phyloP scores from a whole-genome alignment of 371 early-diverging fungal genomes.

The Lichtheimia ramosa region DNA sequence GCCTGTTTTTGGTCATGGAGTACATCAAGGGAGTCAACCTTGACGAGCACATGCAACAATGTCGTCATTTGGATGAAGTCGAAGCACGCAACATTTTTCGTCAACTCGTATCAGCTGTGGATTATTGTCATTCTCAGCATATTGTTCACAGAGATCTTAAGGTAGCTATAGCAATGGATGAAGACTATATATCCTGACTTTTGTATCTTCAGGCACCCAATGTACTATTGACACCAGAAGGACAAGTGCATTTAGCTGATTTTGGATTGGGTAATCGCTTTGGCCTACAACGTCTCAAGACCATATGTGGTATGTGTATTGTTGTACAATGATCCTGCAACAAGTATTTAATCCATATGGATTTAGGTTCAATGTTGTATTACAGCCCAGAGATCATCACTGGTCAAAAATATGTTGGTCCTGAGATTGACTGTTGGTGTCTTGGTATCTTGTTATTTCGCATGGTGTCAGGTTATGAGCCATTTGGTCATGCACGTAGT shows the following conservation, averaged over 20 bases:
- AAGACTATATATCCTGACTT: background rate
- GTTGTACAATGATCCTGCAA: no score
- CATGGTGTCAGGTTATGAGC: slow-evolving; percentile 85
- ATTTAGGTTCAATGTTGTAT: slow-evolving; percentile 53
- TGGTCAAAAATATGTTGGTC: slow-evolving; percentile 58
- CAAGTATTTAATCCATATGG: background rate
- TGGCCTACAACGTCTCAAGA: slow-evolving; percentile 64
- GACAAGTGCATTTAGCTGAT: slow-evolving; percentile 68
- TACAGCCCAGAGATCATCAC: slow-evolving; percentile 69
- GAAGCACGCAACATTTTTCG: slow-evolving; percentile 67
- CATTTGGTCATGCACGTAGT: slow-evolving; percentile 69
- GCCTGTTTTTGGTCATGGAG: slow-evolving; percentile 74
- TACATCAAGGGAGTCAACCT: slow-evolving; percentile 59
- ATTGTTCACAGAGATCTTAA: slow-evolving; percentile 83
- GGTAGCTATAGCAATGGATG: slow-evolving; percentile 24
- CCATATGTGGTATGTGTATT: slow-evolving; percentile 66
- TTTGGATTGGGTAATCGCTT: slow-evolving; percentile 80
- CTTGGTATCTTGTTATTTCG: slow-evolving; percentile 89
- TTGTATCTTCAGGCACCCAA: slow-evolving; percentile 47
- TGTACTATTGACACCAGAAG: slow-evolving; percentile 46
- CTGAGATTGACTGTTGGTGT: slow-evolving; percentile 72
- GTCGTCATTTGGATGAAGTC: slow-evolving; percentile 53
- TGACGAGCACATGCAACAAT: slow-evolving; percentile 54
- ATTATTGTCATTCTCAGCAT: slow-evolving; percentile 70
- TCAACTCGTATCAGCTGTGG: slow-evolving; percentile 69